A percentile compares a stretch with the other conserved stretches of the same genome.
Conservation (phyloP, 1,284 basidiomycete genomes). For the Ceratobasidium sp. region DNA sequence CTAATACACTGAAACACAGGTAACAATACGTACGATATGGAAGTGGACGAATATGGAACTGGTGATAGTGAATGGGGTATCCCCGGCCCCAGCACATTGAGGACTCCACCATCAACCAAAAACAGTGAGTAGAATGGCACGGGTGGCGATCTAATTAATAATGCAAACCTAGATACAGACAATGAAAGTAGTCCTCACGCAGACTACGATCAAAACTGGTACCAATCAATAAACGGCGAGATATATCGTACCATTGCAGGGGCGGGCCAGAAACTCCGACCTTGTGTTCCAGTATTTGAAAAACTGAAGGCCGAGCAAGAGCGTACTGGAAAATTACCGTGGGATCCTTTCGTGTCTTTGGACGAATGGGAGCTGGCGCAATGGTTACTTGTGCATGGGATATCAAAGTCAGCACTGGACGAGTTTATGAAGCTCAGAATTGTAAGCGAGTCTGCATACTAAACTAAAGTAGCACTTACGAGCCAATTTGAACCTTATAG, state of each 20-base stretch:
- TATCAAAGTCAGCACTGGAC: conserved; percentile 36
- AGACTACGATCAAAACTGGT: too few species aligned
- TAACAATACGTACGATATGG: background rate
- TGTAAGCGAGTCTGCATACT: conserved; percentile 17
- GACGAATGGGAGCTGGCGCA: conserved; percentile 43
- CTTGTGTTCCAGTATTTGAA: background rate
- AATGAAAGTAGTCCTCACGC: too few species aligned
- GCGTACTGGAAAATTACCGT: background rate
- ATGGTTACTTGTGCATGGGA: conserved; percentile 20
- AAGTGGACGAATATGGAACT: background rate
- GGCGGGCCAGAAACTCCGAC: background rate
- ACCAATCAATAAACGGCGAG: background rate
- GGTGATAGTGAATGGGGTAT: background rate
- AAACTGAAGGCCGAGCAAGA: background rate
- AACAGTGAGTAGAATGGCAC: too few species aligned
- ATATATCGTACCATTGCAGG: background rate
- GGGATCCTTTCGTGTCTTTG: conserved; percentile 26
- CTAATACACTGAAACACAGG: background rate
- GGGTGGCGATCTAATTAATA: too few species aligned
- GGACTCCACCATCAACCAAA: too few species aligned
- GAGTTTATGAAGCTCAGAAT: conserved; percentile 30
- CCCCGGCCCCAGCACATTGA: background rate
- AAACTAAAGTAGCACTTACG: too few species aligned
- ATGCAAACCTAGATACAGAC: background rate
- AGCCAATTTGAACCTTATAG: too few species aligned